Percentiles rank a stretch among this genome's conserved stretches.
Evolutionary conservation across 129 eudicot species (phyloP).

Genomic region (Sambucus nigra): DNA sequence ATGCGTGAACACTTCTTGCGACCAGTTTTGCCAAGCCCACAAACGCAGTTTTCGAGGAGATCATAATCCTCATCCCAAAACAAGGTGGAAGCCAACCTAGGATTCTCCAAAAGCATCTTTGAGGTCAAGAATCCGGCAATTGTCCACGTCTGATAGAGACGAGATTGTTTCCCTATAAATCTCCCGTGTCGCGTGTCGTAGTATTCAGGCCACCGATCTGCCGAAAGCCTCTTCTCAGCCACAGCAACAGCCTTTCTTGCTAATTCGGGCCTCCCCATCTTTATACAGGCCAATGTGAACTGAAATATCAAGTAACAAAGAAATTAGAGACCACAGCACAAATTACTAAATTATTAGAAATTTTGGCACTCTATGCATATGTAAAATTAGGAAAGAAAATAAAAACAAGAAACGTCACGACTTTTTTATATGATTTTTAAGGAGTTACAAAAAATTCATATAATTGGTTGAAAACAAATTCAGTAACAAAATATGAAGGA

Average conservation of each 20-base stretch:
- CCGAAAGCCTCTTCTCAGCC: conserved; percentile 63
- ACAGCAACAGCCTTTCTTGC: conserved; percentile 63
- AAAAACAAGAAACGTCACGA: too few relatives aligned
- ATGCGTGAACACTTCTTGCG: conserved; percentile 53
- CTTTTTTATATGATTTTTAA: too few relatives aligned
- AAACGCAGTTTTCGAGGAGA: conserved; percentile 80
- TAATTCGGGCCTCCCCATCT: conserved; percentile 76
- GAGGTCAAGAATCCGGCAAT: conserved; percentile 78
- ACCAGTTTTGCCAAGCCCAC: conserved; percentile 52
- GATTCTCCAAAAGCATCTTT: conserved; percentile 63
- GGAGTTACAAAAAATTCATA: too few relatives aligned
- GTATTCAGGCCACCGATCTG: conserved; percentile 82
- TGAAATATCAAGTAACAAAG: conserved; percentile 17
- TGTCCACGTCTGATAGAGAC: conserved; percentile 83
- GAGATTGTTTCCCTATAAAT: conserved; percentile 79
- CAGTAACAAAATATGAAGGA: too few relatives aligned
- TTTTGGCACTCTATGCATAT: too few relatives aligned
- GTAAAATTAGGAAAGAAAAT: too few relatives aligned
- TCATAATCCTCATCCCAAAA: conserved; percentile 79
- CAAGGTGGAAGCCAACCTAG: conserved; percentile 55
- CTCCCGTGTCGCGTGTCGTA: conserved; percentile 79
- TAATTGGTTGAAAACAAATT: too few relatives aligned
- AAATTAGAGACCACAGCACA: conserved; percentile 2
- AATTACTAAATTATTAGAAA: too few relatives aligned
- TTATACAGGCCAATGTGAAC: conserved; percentile 90